Conservation (phyloP, 2,329 filamentous ascomycete species). For the Aspergillus costaricaensis region DNA sequence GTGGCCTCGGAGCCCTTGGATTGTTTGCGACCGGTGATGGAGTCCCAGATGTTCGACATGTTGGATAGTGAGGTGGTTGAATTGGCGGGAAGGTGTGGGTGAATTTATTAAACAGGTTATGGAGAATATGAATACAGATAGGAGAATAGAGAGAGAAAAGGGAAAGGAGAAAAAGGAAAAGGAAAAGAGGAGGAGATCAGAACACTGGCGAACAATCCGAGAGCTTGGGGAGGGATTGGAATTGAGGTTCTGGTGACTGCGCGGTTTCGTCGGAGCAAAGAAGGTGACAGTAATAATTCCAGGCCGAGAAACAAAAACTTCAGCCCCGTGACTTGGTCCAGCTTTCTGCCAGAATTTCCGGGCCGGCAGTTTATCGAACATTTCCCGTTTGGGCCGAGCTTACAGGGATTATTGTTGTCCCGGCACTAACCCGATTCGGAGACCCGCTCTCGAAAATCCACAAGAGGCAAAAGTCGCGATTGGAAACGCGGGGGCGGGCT, state of each 20-base stretch:
- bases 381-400: background rate
- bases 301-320: conserved; percentile 39
- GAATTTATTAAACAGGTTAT: conserved; percentile 29
- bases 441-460: conserved; percentile 32
- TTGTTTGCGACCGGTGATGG: conserved; percentile 61
- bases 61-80: conserved; percentile 19
- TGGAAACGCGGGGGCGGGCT: conserved; percentile 31
- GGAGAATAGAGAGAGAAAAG: too few species aligned
- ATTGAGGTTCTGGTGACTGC: background rate
- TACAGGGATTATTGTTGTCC: conserved; percentile 26
- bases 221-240: background rate
- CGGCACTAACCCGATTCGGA: conserved; percentile 30
- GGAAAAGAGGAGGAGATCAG: conserved; percentile 4
- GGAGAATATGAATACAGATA: conserved; percentile 24
- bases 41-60: conserved; percentile 61
- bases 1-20: conserved; percentile 61
- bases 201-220: background rate
- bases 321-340: conserved; percentile 36
- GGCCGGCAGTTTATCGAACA: too few species aligned
- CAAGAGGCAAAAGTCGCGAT: conserved; percentile 26
- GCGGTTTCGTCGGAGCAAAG: background rate
- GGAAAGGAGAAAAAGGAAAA: conserved; percentile 14
- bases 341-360: too few species aligned
- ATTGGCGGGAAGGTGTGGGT: conserved; percentile 1
- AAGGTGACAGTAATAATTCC: background rate